phyloP scores from a whole-genome alignment of 2,329 filamentous ascomycete genomes.

The Fusarium sp. region DNA sequence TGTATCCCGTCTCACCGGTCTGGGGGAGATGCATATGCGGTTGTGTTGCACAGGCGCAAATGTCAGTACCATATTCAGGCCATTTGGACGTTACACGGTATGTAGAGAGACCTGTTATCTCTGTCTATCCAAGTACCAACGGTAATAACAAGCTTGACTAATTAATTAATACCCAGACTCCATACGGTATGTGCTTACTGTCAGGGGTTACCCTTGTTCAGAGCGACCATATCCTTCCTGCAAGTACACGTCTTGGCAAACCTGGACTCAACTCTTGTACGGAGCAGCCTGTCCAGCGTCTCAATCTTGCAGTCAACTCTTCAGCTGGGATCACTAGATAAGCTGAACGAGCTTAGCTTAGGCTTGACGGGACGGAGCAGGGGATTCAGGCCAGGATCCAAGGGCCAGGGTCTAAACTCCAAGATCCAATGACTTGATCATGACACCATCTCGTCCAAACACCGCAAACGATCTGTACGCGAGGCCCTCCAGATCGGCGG shows the following conservation, averaged over 20 bases:
- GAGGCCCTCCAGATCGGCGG: neutral
- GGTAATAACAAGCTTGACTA: neutral
- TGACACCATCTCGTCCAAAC: neutral
- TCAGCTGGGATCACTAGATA: neutral
- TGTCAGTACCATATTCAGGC: neutral
- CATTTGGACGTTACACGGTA: neutral
- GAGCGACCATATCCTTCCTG: neutral
- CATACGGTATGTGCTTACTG: neutral
- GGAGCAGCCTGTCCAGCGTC: neutral
- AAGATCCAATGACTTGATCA: neutral
- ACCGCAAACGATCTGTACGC: neutral
- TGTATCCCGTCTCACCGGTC: slow-evolving; percentile 13
- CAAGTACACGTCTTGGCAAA: slow-evolving; percentile 15
- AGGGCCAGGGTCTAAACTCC: neutral
- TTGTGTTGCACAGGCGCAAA: neutral
- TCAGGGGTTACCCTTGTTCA: neutral
- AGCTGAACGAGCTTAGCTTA: neutral
- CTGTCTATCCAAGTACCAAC: neutral
- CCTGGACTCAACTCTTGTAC: neutral
- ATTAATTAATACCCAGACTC: neutral
- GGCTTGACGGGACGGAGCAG: neutral
- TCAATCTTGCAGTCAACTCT: neutral
- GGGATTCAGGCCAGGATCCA: neutral
- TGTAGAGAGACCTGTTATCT: neutral
- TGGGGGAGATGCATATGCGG: neutral